These are phyloP conservation scores for Curvularia eragrostidis DNA, from an alignment of 2,329 filamentous ascomycete species.

Conservation along the genomic window DNA sequence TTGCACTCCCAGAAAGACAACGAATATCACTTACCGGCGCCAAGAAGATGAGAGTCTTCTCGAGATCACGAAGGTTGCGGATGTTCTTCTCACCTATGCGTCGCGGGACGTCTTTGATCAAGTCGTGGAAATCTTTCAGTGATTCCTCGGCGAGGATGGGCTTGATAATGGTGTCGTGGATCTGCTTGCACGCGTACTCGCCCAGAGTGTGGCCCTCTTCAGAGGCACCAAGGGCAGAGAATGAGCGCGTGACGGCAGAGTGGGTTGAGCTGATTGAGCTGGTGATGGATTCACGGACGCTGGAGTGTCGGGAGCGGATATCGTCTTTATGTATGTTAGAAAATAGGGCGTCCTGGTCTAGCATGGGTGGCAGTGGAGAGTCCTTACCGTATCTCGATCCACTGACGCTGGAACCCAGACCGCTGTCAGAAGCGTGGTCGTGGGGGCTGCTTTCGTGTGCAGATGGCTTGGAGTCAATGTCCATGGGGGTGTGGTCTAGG, in stretches of 20 bases:
- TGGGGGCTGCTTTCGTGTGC: conserved; percentile 53
- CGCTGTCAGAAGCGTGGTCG: conserved; percentile 83
- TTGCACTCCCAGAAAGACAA: conserved; percentile 63
- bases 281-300: conserved; percentile 45
- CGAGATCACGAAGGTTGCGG: conserved; percentile 87
- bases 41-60: conserved; percentile 90
- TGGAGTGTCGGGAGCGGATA: conserved; percentile 35
- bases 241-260: conserved; percentile 55
- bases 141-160: conserved; percentile 76
- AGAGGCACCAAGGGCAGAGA: conserved; percentile 48
- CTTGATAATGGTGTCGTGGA: conserved; percentile 76
- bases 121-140: conserved; percentile 79
- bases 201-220: conserved; percentile 66
- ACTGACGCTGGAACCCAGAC: conserved; percentile 81
- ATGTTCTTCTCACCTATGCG: conserved; percentile 86
- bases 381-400: conserved; percentile 57
- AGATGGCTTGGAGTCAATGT: conserved; percentile 52
- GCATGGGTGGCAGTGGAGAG: conserved; percentile 24
- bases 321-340: conserved; percentile 49
- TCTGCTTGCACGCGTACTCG: conserved; percentile 74
- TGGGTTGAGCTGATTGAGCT: conserved; percentile 47
- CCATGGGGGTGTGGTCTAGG: conserved; percentile 47
- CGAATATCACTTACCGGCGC: conserved; percentile 84
- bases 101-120: conserved; percentile 78
- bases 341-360: conserved; percentile 23